Evolutionary conservation across 805 yeast genomes (phyloP).

Genomic region (Pichia rugopelliculosa): DNA sequence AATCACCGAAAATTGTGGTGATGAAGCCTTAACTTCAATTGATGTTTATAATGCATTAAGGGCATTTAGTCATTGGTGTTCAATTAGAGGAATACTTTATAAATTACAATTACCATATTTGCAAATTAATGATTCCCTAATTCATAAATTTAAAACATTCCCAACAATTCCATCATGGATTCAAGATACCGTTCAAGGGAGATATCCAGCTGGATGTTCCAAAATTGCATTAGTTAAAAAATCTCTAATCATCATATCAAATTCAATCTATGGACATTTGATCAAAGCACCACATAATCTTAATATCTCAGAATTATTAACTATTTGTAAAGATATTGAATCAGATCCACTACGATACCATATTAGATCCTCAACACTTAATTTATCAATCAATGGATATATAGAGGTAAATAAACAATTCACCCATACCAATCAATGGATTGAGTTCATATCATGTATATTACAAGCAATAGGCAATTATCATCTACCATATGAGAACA

Average conservation of each 20-base stretch:
- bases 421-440: slow-evolving; percentile 9
- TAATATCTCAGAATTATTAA: slow-evolving; percentile 29
- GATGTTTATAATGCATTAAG: slow-evolving; percentile 41
- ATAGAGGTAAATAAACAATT: slow-evolving; percentile 12
- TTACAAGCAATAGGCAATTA: slow-evolving; percentile 20
- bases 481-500: slow-evolving; percentile 7
- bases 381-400: slow-evolving; percentile 16
- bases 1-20: slow-evolving; percentile 34
- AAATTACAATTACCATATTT: slow-evolving; percentile 35
- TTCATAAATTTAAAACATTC: slow-evolving; percentile 30
- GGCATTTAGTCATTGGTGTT: slow-evolving; percentile 50
- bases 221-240: slow-evolving; percentile 37
- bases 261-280: slow-evolving; percentile 31
- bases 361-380: slow-evolving; percentile 27
- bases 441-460: slow-evolving; percentile 17
- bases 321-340: slow-evolving; percentile 39
- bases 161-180: slow-evolving; percentile 37
- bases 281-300: slow-evolving; percentile 30
- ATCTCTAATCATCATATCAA: slow-evolving; percentile 30
- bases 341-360: slow-evolving; percentile 42
- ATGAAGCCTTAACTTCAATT: slow-evolving; percentile 29
- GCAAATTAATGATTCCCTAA: slow-evolving; percentile 26
- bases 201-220: slow-evolving; percentile 50
- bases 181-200: slow-evolving; percentile 32
- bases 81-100: slow-evolving; percentile 40